Evolutionary conservation across 257 asterid genomes (phyloP).

Genomic region (Linderniella brevidens): DNA sequence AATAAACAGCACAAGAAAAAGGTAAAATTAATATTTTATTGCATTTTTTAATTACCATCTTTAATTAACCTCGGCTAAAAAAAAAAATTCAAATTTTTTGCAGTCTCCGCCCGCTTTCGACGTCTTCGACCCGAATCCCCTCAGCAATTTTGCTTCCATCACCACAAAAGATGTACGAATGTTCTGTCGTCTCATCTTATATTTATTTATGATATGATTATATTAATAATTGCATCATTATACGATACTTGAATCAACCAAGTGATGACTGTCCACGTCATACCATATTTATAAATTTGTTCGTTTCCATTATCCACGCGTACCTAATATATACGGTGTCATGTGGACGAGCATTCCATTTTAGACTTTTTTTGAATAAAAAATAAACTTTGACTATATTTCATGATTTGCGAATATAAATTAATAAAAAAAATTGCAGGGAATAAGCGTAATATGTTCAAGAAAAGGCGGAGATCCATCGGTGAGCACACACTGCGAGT

Average conservation of each 20-base stretch:
- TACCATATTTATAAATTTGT: too few relatives aligned
- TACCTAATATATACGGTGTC: too few relatives aligned
- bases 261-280: too few relatives aligned
- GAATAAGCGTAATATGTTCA: constrained; percentile 63
- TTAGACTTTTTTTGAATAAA: neutral
- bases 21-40: neutral
- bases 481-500: constrained; percentile 44
- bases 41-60: neutral
- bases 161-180: constrained; percentile 66
- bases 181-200: neutral
- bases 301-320: too few relatives aligned
- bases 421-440: constrained; percentile 20
- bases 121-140: constrained; percentile 49
- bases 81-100: neutral
- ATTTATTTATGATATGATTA: neutral
- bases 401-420: neutral
- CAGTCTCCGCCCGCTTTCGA: constrained; percentile 73
- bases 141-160: constrained; percentile 31
- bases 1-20: constrained; percentile 16
- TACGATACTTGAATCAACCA: neutral
- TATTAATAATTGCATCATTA: neutral
- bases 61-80: neutral
- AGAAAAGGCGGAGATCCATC: constrained; percentile 68
- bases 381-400: neutral
- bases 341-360: neutral